Conservation (phyloP, 495 filamentous ascomycete species). For the Darksidea phi region DNA sequence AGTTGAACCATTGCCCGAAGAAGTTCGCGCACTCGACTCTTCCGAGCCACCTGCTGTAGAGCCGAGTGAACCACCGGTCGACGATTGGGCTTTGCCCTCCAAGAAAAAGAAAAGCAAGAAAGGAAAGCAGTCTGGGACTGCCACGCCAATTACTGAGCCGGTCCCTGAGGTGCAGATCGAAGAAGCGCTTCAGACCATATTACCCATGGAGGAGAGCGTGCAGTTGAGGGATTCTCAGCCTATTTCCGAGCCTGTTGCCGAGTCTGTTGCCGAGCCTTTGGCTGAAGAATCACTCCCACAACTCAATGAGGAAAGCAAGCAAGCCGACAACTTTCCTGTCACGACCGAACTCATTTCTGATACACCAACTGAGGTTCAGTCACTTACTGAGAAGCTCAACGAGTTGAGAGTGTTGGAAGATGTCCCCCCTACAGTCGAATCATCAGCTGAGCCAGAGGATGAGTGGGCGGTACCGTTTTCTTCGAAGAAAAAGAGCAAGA, state of each 20-base stretch:
- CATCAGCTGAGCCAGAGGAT: neutral
- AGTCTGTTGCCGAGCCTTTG: neutral
- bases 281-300: neutral
- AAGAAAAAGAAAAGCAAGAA: slow-evolving; percentile 47
- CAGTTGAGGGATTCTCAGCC: neutral
- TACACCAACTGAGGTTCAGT: no score
- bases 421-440: neutral
- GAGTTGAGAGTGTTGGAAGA: no score
- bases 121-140: slow-evolving; percentile 1
- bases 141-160: slow-evolving; percentile 1
- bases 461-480: neutral
- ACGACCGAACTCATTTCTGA: no score
- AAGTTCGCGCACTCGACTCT: neutral
- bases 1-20: neutral
- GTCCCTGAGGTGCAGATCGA: neutral
- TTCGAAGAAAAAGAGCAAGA: slow-evolving; percentile 24
- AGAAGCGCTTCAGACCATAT: neutral
- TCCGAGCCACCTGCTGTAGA: neutral
- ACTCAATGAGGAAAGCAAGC: neutral
- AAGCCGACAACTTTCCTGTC: neutral
- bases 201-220: neutral
- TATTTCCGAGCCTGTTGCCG: neutral
- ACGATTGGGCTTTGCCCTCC: slow-evolving; percentile 13
- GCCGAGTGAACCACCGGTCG: neutral
- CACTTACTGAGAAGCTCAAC: no score